These are phyloP conservation scores for Paxillus ammoniavirescens DNA, from an alignment of 768 basidiomycete genomes.

Conservation along the genomic window DNA sequence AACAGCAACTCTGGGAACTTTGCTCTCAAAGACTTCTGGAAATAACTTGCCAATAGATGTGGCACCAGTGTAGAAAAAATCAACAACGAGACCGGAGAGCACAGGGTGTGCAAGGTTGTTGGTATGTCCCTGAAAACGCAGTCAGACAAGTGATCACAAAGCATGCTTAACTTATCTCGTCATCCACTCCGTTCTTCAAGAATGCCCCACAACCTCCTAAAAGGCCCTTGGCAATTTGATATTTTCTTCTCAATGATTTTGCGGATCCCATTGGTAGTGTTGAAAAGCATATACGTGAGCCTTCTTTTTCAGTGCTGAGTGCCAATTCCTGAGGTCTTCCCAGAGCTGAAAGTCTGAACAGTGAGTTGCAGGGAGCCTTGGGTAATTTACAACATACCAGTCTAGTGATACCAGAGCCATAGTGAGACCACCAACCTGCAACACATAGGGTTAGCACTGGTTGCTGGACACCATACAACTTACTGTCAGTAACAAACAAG, in stretches of 20 bases:
- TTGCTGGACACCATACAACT: no score
- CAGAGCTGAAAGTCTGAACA: not conserved
- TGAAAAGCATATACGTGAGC: not conserved
- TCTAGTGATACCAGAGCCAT: no score
- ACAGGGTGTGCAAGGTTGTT: constrained; percentile 3
- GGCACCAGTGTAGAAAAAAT: constrained; percentile 4
- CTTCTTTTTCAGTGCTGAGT: constrained; percentile 1
- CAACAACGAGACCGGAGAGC: not conserved
- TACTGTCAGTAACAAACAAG: no score
- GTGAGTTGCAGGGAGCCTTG: no score
- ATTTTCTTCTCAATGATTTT: not conserved
- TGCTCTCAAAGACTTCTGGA: not conserved
- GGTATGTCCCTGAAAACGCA: not conserved
- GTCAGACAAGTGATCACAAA: not conserved
- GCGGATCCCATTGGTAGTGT: constrained; percentile 3
- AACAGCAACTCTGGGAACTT: not conserved
- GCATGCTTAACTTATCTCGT: not conserved
- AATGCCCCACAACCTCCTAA: not conserved
- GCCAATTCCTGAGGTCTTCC: constrained; percentile 5
- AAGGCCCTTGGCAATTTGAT: not conserved
- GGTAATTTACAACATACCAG: not conserved
- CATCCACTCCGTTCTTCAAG: not conserved
- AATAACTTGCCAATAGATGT: not conserved
- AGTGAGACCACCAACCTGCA: no score
- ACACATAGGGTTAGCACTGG: no score